A percentile compares a stretch with the other conserved stretches of the same genome.
phyloP scores from a whole-genome alignment of 1,284 basidiomycete genomes.

The Erythrobasidium hasegawianum region DNA sequence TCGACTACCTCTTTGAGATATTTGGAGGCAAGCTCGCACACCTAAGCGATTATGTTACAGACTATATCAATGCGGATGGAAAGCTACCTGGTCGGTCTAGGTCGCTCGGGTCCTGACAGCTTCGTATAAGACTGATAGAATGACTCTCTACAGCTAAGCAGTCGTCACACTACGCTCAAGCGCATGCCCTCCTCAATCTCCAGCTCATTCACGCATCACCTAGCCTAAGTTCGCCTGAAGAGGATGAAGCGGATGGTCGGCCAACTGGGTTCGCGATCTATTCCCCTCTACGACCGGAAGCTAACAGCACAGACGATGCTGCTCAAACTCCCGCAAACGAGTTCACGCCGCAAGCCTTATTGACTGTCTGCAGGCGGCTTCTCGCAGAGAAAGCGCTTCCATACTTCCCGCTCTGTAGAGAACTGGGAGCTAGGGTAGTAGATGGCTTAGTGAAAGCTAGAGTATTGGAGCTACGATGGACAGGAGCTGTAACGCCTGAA shows the following conservation, averaged over 20 bases:
- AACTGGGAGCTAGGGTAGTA: conserved; percentile 68
- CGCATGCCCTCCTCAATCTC: conserved; percentile 43
- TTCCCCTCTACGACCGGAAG: conserved; percentile 58
- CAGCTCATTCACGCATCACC: conserved; percentile 43
- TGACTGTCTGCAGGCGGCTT: conserved; percentile 66
- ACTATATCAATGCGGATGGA: conserved; percentile 56
- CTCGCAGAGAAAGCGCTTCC: conserved; percentile 56
- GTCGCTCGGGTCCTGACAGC: too few species aligned
- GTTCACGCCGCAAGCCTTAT: conserved; percentile 52
- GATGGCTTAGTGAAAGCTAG: conserved; percentile 77
- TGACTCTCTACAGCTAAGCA: conserved; percentile 37
- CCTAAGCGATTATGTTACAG: conserved; percentile 69
- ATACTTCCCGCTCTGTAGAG: conserved; percentile 71
- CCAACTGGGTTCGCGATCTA: conserved; percentile 40
- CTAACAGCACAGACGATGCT: conserved; percentile 41
- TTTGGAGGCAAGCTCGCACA: conserved; percentile 77
- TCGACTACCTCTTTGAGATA: conserved; percentile 66
- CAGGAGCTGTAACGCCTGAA: conserved; percentile 46
- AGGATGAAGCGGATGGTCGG: conserved; percentile 15
- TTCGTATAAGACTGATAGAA: too few species aligned
- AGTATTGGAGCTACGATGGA: conserved; percentile 62
- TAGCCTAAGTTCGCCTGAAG: conserved; percentile 23
- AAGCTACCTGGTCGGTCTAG: conserved; percentile 29
- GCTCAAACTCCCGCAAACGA: conserved; percentile 37
- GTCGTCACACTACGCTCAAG: conserved; percentile 44